These are phyloP conservation scores for Colletotrichum karsti DNA, from an alignment of 2,329 filamentous ascomycete genomes.

Conservation along the genomic window DNA sequence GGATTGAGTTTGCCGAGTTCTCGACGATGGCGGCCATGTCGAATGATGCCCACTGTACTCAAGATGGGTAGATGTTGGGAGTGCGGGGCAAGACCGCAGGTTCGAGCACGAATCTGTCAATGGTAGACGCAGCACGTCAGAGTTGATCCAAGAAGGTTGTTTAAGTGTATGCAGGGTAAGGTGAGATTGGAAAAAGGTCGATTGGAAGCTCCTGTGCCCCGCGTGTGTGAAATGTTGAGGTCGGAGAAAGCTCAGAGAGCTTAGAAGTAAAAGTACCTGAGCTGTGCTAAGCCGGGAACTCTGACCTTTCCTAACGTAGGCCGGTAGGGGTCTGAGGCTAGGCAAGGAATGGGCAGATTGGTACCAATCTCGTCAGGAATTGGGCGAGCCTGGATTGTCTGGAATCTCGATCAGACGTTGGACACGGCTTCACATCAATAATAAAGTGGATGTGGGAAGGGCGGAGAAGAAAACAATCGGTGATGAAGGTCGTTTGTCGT, in stretches of 20 bases:
- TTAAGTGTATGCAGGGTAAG: background rate
- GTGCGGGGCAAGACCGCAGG: constrained; percentile 13
- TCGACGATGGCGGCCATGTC: constrained; percentile 33
- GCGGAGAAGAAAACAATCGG: background rate
- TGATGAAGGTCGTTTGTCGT: background rate
- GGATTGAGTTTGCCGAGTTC: constrained; percentile 55
- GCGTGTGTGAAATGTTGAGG: constrained; percentile 25
- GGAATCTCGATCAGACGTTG: constrained; percentile 15
- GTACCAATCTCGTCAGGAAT: constrained; percentile 27
- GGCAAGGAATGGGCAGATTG: constrained; percentile 26
- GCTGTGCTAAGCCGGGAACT: constrained; percentile 15
- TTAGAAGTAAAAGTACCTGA: constrained; percentile 15
- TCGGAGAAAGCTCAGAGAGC: constrained; percentile 13
- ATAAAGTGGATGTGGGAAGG: background rate
- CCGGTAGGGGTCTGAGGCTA: constrained; percentile 27
- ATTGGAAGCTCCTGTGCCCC: constrained; percentile 8
- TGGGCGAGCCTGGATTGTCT: background rate
- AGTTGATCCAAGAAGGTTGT: background rate
- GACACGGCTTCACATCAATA: background rate
- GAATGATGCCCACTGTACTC: background rate
- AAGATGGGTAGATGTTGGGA: background rate
- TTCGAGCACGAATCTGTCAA: background rate
- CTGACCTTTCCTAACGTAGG: constrained; percentile 24
- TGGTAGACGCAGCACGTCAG: constrained; percentile 14
- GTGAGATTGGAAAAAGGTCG: background rate